Evolutionary conservation across 192 early-diverging fungal species (phyloP).

Genomic region (Entomortierella parvispora): DNA sequence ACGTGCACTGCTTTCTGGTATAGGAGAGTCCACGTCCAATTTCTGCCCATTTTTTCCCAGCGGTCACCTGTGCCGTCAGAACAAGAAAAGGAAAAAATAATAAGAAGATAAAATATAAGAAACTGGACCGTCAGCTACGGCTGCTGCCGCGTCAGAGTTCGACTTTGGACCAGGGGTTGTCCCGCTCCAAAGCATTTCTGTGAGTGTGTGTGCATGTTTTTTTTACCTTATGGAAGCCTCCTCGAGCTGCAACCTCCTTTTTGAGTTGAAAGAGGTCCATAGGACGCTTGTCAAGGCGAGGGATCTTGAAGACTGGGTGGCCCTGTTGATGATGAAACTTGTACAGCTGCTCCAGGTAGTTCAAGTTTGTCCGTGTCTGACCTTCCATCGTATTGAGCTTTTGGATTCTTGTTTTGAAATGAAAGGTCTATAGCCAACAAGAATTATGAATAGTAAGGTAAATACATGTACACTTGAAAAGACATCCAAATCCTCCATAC

Average conservation of each 20-base stretch:
- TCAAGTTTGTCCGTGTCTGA: conserved; percentile 83
- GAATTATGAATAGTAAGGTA: background rate
- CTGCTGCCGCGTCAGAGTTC: too few relatives aligned
- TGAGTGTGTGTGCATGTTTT: background rate
- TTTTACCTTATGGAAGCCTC: conserved; percentile 75
- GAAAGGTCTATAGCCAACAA: conserved; percentile 72
- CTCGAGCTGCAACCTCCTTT: conserved; percentile 81
- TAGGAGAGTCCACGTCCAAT: conserved; percentile 77
- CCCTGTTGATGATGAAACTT: conserved; percentile 89
- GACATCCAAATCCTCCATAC: background rate
- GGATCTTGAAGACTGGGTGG: conserved; percentile 77
- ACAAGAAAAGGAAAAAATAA: conserved; percentile 12
- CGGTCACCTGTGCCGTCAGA: conserved; percentile 60
- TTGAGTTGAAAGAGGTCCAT: conserved; percentile 87
- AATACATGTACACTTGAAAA: conserved; percentile 6
- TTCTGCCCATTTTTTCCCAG: conserved; percentile 80
- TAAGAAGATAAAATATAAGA: background rate
- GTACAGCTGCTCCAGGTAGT: conserved; percentile 91
- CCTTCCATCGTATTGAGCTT: conserved; percentile 94
- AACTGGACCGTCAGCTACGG: conserved; percentile 1
- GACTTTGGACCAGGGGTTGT: background rate
- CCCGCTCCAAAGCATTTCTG: conserved; percentile 5
- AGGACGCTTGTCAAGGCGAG: conserved; percentile 85
- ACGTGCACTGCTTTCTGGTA: conserved; percentile 71
- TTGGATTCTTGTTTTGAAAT: conserved; percentile 90